A percentile compares a stretch with the other conserved stretches of the same genome.
These are phyloP conservation scores for Amorphotheca resinae DNA, from an alignment of 495 filamentous ascomycete species.

Conservation along the genomic window DNA sequence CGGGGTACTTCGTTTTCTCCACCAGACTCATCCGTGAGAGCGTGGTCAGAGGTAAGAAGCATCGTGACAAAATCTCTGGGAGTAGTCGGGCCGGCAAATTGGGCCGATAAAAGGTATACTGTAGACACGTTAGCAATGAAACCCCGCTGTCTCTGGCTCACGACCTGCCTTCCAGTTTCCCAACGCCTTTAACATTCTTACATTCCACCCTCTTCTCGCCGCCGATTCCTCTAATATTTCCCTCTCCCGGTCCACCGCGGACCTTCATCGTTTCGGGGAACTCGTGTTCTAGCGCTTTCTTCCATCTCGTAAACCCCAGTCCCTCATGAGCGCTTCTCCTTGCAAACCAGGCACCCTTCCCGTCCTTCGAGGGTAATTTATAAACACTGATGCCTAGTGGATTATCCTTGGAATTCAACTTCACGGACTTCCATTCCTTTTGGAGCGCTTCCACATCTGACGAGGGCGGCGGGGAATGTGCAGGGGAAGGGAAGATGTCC, in stretches of 20 bases:
- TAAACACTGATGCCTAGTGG: slow-evolving; percentile 66
- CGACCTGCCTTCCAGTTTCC: slow-evolving; percentile 43
- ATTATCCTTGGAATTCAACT: slow-evolving; percentile 57
- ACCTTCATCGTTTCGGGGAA: slow-evolving; percentile 52
- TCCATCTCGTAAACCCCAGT: slow-evolving; percentile 58
- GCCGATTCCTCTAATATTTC: slow-evolving; percentile 71
- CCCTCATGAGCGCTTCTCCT: slow-evolving; percentile 71
- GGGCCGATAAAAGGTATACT: slow-evolving; percentile 77
- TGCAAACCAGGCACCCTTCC: slow-evolving; percentile 82
- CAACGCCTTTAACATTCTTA: slow-evolving; percentile 37
- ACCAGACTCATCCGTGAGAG: slow-evolving; percentile 10
- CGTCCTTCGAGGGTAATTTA: slow-evolving; percentile 66
- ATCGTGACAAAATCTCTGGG: slow-evolving; percentile 79
- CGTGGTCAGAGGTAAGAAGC: slow-evolving; percentile 45
- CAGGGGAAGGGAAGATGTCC: slow-evolving; percentile 39
- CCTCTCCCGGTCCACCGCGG: slow-evolving; percentile 47
- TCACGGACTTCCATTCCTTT: slow-evolving; percentile 80
- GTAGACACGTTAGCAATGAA: neutral
- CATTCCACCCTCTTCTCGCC: slow-evolving; percentile 60
- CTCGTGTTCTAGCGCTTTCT: slow-evolving; percentile 42
- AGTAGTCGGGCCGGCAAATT: slow-evolving; percentile 81
- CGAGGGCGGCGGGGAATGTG: slow-evolving; percentile 35
- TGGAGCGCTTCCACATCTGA: slow-evolving; percentile 39
- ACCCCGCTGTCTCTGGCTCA: neutral
- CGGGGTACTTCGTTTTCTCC: slow-evolving; percentile 27